A percentile compares a stretch with the other conserved stretches of the same genome.
Conservation (phyloP, 305 asterid genomes). For the Ilex paraguariensis region DNA sequence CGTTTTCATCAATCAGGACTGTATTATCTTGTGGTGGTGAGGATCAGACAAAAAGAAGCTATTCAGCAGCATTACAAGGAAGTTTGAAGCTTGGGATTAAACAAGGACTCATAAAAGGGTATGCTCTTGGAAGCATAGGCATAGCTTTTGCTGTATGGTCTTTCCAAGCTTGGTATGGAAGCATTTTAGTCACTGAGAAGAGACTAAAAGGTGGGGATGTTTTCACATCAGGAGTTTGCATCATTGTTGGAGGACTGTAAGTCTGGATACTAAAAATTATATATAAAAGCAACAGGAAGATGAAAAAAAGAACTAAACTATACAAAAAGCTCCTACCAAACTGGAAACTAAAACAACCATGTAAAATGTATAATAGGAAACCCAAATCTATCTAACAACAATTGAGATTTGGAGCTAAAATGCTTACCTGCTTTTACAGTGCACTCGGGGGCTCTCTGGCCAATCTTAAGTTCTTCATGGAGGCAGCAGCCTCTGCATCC, state of each 20-base stretch:
- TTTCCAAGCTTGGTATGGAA: slow-evolving; percentile 60
- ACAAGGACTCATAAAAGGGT: slow-evolving; percentile 61
- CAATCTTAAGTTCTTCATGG: slow-evolving; percentile 39
- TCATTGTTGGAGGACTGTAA: slow-evolving; percentile 62
- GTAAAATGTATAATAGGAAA: not conserved
- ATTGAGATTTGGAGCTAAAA: not conserved
- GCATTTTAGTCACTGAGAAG: slow-evolving; percentile 44
- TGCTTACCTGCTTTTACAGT: slow-evolving; percentile 2
- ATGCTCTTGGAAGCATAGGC: slow-evolving; percentile 58
- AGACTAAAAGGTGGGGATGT: slow-evolving; percentile 53
- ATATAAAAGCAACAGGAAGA: too few species aligned
- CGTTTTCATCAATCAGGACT: slow-evolving; percentile 49
- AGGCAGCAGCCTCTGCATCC: slow-evolving; percentile 48
- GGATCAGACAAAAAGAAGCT: slow-evolving; percentile 34
- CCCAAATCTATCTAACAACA: too few species aligned
- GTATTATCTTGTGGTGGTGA: slow-evolving; percentile 62
- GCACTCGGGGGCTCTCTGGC: slow-evolving; percentile 26
- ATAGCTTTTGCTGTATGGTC: slow-evolving; percentile 53
- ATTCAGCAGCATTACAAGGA: slow-evolving; percentile 34
- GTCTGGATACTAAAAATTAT: slow-evolving; percentile 7
- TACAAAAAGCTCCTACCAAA: not conserved
- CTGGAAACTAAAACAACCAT: not conserved
- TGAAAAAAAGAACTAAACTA: too few species aligned
- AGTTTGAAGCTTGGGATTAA: slow-evolving; percentile 48
- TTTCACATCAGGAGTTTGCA: slow-evolving; percentile 37